phyloP scores from a whole-genome alignment of 2,329 filamentous ascomycete genomes.

The Cordyceps militaris region DNA sequence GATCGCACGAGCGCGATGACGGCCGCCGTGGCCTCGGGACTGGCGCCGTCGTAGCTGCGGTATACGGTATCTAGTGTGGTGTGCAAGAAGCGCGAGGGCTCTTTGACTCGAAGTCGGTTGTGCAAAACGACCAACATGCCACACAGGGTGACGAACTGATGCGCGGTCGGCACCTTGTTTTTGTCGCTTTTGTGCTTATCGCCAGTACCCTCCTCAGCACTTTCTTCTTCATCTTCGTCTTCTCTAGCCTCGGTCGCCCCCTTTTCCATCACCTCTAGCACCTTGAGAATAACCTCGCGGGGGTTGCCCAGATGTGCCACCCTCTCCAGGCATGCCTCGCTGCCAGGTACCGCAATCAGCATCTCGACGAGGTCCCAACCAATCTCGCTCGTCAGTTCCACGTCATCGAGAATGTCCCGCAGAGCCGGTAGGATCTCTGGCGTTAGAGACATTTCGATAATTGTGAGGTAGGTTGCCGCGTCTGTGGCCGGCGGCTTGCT shows the following conservation, averaged over 20 bases:
- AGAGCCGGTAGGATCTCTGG: slow-evolving; percentile 60
- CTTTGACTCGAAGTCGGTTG: slow-evolving; percentile 66
- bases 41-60: slow-evolving; percentile 55
- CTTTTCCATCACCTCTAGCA: slow-evolving; percentile 64
- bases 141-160: slow-evolving; percentile 61
- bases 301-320: slow-evolving; percentile 74
- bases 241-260: slow-evolving; percentile 29
- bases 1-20: slow-evolving; percentile 65
- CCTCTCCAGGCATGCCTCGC: slow-evolving; percentile 64
- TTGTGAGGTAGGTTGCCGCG: slow-evolving; percentile 69
- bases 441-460: slow-evolving; percentile 66
- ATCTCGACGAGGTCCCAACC: slow-evolving; percentile 80
- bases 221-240: not conserved
- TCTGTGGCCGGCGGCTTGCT: slow-evolving; percentile 51
- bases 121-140: slow-evolving; percentile 68
- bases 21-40: slow-evolving; percentile 60
- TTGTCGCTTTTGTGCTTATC: slow-evolving; percentile 19
- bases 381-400: slow-evolving; percentile 63
- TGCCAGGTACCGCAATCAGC: slow-evolving; percentile 59
- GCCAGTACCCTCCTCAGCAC: not conserved
- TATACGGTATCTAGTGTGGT: slow-evolving; percentile 68
- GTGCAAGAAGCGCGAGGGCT: slow-evolving; percentile 71
- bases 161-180: slow-evolving; percentile 24
- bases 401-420: slow-evolving; percentile 62
- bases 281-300: slow-evolving; percentile 72